Percentiles rank a stretch among this genome's conserved stretches.
phyloP scores from a whole-genome alignment of 2,329 filamentous ascomycete species.

The Colletotrichum melonis region DNA sequence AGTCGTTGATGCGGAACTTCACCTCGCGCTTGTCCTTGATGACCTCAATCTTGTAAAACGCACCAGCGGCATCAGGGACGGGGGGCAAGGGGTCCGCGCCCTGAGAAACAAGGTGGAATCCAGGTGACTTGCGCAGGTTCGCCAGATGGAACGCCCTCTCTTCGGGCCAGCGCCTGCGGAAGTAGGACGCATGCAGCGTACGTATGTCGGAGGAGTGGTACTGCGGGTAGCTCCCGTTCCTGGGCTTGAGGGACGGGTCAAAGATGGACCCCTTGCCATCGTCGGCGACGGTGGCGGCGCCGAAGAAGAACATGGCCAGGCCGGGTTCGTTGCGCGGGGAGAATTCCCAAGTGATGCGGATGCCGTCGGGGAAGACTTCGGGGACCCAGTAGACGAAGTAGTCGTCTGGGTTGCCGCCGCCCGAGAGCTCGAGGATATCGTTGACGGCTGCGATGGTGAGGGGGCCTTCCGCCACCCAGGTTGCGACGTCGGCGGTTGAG shows the following conservation, averaged over 20 bases:
- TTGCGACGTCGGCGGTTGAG: conserved; percentile 40
- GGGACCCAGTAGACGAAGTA: conserved; percentile 48
- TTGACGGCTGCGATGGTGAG: conserved; percentile 41
- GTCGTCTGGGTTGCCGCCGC: conserved; percentile 40
- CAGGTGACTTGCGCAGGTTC: conserved; percentile 45
- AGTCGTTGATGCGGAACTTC: conserved; percentile 43
- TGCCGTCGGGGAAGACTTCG: conserved; percentile 44
- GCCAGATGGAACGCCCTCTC: conserved; percentile 44
- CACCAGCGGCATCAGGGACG: conserved; percentile 42
- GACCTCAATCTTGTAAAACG: conserved; percentile 45
- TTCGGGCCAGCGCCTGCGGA: conserved; percentile 41
- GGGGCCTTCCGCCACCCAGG: conserved; percentile 45
- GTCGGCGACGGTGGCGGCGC: conserved; percentile 41
- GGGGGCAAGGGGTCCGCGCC: conserved; percentile 44
- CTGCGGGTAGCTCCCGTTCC: conserved; percentile 41
- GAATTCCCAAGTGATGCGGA: conserved; percentile 47
- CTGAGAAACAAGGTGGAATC: conserved; percentile 43
- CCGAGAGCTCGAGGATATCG: conserved; percentile 43
- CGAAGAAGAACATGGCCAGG: conserved; percentile 49
- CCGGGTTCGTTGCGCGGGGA: conserved; percentile 44
- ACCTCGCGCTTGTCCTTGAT: conserved; percentile 45
- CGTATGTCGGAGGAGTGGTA: conserved; percentile 39
- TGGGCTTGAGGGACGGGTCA: conserved; percentile 39
- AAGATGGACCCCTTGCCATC: conserved; percentile 42
- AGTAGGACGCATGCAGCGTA: conserved; percentile 39